Conservation (phyloP, 2,329 filamentous ascomycete genomes). For the Lachnellula cervina region DNA sequence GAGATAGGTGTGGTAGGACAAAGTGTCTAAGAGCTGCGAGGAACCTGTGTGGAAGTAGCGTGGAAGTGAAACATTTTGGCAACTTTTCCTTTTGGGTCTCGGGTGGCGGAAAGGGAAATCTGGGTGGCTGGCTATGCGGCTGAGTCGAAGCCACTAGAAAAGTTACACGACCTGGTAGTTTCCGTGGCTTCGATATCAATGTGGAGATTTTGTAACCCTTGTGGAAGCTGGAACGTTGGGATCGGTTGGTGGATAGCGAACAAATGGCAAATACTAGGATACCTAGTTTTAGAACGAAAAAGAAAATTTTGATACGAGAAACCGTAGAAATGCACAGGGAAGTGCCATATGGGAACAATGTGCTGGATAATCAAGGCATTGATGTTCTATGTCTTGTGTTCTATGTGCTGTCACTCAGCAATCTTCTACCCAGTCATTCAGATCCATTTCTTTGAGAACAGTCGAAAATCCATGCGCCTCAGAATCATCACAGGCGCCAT, state of each 20-base stretch:
- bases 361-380: not conserved
- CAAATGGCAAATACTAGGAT: too few species aligned
- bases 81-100: too few species aligned
- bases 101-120: not conserved
- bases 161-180: not conserved
- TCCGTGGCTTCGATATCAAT: too few species aligned
- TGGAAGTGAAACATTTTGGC: not conserved
- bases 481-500: slow-evolving; percentile 1
- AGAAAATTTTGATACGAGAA: too few species aligned
- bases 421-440: slow-evolving; percentile 16
- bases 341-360: not conserved
- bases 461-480: slow-evolving; percentile 10
- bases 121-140: not conserved
- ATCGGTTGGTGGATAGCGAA: too few species aligned
- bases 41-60: not conserved
- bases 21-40: too few species aligned
- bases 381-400: not conserved
- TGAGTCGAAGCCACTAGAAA: not conserved
- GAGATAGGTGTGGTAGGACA: too few species aligned
- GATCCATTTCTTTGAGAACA: slow-evolving; percentile 11
- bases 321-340: too few species aligned
- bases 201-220: too few species aligned
- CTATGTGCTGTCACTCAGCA: not conserved
- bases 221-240: too few species aligned
- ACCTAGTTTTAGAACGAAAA: too few species aligned